These are phyloP conservation scores for Bipolaris cookei DNA, from an alignment of 2,329 filamentous ascomycete genomes.

Conservation along the genomic window DNA sequence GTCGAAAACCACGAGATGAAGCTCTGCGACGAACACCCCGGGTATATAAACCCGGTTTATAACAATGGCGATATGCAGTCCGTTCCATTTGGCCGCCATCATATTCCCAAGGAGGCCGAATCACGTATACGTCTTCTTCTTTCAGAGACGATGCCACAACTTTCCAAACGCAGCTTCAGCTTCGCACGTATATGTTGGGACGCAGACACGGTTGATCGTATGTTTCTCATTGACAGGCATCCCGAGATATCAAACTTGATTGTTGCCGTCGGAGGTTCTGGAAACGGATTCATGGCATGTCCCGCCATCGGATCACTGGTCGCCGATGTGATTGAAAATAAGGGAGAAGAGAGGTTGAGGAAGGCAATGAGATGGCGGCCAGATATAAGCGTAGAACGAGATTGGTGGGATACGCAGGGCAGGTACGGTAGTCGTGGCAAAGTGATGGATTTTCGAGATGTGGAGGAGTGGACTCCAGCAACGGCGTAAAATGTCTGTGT, in stretches of 20 bases:
- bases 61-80: slow-evolving; percentile 38
- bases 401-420: slow-evolving; percentile 58
- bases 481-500: background rate
- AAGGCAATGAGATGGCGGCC: slow-evolving; percentile 59
- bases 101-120: slow-evolving; percentile 58
- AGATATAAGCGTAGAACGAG: slow-evolving; percentile 54
- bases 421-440: slow-evolving; percentile 56
- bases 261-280: slow-evolving; percentile 59
- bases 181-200: slow-evolving; percentile 65
- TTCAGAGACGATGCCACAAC: slow-evolving; percentile 60
- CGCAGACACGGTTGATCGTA: slow-evolving; percentile 61
- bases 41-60: slow-evolving; percentile 58
- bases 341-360: slow-evolving; percentile 52
- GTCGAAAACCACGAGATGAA: slow-evolving; percentile 55
- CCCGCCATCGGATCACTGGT: slow-evolving; percentile 60
- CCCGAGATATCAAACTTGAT: slow-evolving; percentile 53
- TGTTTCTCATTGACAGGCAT: slow-evolving; percentile 61
- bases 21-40: slow-evolving; percentile 63
- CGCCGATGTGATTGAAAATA: slow-evolving; percentile 52
- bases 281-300: slow-evolving; percentile 62
- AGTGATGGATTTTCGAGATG: slow-evolving; percentile 57
- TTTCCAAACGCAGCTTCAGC: slow-evolving; percentile 56
- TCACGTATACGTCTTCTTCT: slow-evolving; percentile 57
- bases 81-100: slow-evolving; percentile 52
- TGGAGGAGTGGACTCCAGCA: slow-evolving; percentile 37